phyloP scores from a whole-genome alignment of 192 early-diverging fungal genomes.

The Geranomyces michiganensis region DNA sequence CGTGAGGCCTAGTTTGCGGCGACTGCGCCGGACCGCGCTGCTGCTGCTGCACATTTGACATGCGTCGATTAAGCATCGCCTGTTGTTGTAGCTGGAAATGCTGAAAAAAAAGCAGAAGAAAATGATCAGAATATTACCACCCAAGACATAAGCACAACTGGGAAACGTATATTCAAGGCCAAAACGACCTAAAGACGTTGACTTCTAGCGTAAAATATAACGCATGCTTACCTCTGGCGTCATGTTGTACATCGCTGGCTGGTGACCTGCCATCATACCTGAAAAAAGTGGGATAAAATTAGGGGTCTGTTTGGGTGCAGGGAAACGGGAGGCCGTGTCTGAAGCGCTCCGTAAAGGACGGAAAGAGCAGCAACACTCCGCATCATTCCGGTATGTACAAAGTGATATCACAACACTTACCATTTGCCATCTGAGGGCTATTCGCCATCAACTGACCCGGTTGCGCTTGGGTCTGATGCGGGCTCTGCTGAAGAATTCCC shows the following conservation, averaged over 20 bases:
- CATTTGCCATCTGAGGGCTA: not conserved
- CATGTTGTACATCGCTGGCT: not conserved
- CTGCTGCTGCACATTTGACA: not conserved
- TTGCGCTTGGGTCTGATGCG: conserved; percentile 1
- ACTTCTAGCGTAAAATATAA: no score
- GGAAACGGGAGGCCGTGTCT: no score
- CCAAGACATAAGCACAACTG: no score
- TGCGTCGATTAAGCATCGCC: conserved; percentile 2
- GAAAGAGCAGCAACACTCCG: no score
- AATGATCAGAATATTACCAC: no score
- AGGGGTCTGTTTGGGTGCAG: not conserved
- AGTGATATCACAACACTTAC: not conserved
- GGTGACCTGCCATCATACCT: not conserved
- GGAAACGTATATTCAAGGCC: no score
- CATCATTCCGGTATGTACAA: no score
- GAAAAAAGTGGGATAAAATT: not conserved
- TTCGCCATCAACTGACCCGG: not conserved
- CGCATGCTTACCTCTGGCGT: conserved; percentile 6
- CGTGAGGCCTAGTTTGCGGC: not conserved
- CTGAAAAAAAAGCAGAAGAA: not conserved
- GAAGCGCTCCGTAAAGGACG: no score
- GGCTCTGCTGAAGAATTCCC: not conserved
- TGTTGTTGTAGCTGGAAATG: conserved; percentile 13
- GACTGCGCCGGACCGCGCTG: not conserved
- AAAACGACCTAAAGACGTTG: not conserved